phyloP scores from a whole-genome alignment of 2,329 filamentous ascomycete species.

The Sporothrix globosa region DNA sequence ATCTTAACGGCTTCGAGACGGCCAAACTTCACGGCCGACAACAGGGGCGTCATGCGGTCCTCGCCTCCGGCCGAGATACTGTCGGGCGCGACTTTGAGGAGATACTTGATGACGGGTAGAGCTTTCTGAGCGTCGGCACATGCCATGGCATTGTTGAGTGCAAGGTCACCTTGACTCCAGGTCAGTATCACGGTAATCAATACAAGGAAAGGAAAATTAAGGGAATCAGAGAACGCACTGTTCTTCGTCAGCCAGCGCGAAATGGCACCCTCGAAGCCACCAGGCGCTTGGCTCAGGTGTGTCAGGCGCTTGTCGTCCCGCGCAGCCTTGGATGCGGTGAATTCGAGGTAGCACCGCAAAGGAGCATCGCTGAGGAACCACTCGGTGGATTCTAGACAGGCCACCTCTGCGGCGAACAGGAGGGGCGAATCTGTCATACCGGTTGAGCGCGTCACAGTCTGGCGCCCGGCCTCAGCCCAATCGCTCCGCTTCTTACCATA shows the following conservation, averaged over 20 bases:
- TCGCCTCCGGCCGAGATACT: conserved; percentile 64
- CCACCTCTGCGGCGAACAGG: conserved; percentile 58
- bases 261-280: conserved; percentile 67
- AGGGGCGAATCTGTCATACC: conserved; percentile 60
- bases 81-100: conserved; percentile 64
- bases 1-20: conserved; percentile 59
- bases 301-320: conserved; percentile 64
- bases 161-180: conserved; percentile 54
- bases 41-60: conserved; percentile 66
- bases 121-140: conserved; percentile 48
- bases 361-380: conserved; percentile 78
- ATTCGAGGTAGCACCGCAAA: conserved; percentile 68
- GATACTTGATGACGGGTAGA: conserved; percentile 63
- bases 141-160: conserved; percentile 68
- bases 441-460: conserved; percentile 46
- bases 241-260: conserved; percentile 63
- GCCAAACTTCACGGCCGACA: conserved; percentile 64
- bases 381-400: conserved; percentile 69
- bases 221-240: conserved; percentile 50
- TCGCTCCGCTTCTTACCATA: conserved; percentile 72
- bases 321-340: conserved; percentile 61
- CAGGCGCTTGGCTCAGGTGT: conserved; percentile 60
- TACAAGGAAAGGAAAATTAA: too few species aligned
- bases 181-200: neutral
- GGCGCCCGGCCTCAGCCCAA: conserved; percentile 69